Evolutionary conservation across 768 basidiomycete species (phyloP).

Genomic region (Chalciporus piperatus): DNA sequence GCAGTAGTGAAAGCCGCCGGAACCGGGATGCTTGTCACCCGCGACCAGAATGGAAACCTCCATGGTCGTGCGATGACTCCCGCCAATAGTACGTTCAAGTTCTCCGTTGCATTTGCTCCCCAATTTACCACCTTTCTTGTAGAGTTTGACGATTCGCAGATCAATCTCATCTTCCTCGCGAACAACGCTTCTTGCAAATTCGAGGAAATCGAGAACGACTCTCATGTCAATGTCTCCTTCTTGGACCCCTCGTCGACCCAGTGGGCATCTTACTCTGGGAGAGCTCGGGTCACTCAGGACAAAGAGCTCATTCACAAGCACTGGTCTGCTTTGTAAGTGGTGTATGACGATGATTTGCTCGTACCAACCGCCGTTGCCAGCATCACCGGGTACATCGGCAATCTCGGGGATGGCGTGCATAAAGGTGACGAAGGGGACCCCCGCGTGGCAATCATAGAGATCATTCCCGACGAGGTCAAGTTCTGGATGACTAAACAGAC

Average conservation of each 20-base stretch:
- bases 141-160: conserved; percentile 47
- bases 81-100: conserved; percentile 48
- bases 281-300: conserved; percentile 63
- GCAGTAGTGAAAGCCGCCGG: conserved; percentile 59
- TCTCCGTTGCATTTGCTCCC: neutral
- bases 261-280: conserved; percentile 81
- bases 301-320: conserved; percentile 60
- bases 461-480: conserved; percentile 76
- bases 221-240: conserved; percentile 80
- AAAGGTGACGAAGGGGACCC: conserved; percentile 80
- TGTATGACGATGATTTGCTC: neutral
- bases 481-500: conserved; percentile 75
- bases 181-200: conserved; percentile 75
- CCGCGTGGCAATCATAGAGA: conserved; percentile 73
- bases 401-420: conserved; percentile 81
- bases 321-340: conserved; percentile 53
- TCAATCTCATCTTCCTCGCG: conserved; percentile 65
- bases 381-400: conserved; percentile 77
- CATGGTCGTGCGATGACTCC: conserved; percentile 84
- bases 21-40: conserved; percentile 78
- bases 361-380: conserved; percentile 32
- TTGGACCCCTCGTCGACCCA: conserved; percentile 64
- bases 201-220: conserved; percentile 72
- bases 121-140: neutral
- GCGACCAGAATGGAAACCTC: conserved; percentile 59